Base-by-base conservation (phyloP, 2,329 filamentous ascomycete genomes). In the Pyrenochaeta sp. region DNA sequence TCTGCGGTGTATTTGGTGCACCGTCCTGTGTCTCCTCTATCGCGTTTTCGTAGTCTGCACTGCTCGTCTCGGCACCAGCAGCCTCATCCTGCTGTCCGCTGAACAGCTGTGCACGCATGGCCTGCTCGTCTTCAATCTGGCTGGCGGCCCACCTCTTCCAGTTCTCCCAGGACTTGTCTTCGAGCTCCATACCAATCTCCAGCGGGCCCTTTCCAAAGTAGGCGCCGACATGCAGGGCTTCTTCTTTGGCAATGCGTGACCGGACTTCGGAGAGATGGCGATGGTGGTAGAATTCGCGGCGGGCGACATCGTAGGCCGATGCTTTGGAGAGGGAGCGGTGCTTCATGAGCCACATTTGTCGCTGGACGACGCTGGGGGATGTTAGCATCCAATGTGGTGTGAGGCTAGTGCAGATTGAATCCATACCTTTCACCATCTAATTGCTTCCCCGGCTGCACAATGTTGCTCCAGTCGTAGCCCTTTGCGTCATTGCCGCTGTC, bases 281-380 rank as follows among this genome's bases (percentile, higher is more conserved):
- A 52, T 93, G 74, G 31, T 81, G 77, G 76, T 99, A 99, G 74
- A 97, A 96, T 71, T 99, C 93, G 55, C 86, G 87, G 47, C 94
- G 88, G 6, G 89, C 91, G 41, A 79, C 76, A 72, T 97, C 93
- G 76, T 99, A 99, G 21, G 94, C 91, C 56, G 82, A 72, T 27
- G 80, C 77, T 67, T 82, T 82, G 35, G 78, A 80, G 67, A 89
- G 80, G 38, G 77, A 6, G 71, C 73, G 35, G 53, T 70, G 53
- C 44, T 61, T 59, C 77, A 96, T 89, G 48, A 97, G 81, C 82
- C 86, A 96, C 46, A 94, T 69, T 69, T 97, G 93, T 51, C 93
- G 86, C 74, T 97, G 93, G 7, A 97, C 85, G 47, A 97, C 94
- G 71, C 93, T 97, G 37, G 30, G 15, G 19, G 10, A 13, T 13